A percentile compares a stretch with the other conserved stretches of the same genome.
phyloP scores from a whole-genome alignment of 331 rosid genomes.

The Saraca asoca region DNA sequence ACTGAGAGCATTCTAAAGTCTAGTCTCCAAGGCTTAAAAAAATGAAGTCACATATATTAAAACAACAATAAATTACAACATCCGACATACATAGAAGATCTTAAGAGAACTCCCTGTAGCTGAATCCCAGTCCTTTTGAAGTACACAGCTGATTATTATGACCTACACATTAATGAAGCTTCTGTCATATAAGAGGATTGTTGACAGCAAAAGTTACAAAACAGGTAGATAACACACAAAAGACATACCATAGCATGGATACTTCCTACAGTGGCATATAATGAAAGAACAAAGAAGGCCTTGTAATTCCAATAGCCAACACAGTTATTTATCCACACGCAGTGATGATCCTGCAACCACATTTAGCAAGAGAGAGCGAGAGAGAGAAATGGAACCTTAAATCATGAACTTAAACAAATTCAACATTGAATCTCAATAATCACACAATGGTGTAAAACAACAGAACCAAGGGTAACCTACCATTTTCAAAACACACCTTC shows the following conservation, averaged over 20 bases:
- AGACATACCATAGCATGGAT: constrained; percentile 67
- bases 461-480: constrained; percentile 51
- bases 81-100: constrained; percentile 66
- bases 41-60: constrained; percentile 15
- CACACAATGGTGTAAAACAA: constrained; percentile 1
- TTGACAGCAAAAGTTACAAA: constrained; percentile 7
- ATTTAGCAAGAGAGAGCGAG: constrained; percentile 29
- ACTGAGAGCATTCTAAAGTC: too few species aligned
- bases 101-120: constrained; percentile 41
- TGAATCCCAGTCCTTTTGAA: constrained; percentile 62
- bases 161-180: constrained; percentile 49
- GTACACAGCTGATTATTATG: constrained; percentile 50
- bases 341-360: constrained; percentile 86
- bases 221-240: constrained; percentile 16
- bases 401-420: constrained; percentile 3
- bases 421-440: constrained; percentile 15
- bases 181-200: constrained; percentile 26
- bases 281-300: constrained; percentile 62
- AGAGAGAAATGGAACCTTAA: constrained; percentile 2
- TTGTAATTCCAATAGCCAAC: constrained; percentile 92
- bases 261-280: constrained; percentile 61
- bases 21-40: neutral
- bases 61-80: constrained; percentile 14
- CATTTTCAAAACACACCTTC: constrained; percentile 89
- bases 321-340: constrained; percentile 87